phyloP scores from a whole-genome alignment of 805 yeast genomes.

The Tetrapisispora fleetii region DNA sequence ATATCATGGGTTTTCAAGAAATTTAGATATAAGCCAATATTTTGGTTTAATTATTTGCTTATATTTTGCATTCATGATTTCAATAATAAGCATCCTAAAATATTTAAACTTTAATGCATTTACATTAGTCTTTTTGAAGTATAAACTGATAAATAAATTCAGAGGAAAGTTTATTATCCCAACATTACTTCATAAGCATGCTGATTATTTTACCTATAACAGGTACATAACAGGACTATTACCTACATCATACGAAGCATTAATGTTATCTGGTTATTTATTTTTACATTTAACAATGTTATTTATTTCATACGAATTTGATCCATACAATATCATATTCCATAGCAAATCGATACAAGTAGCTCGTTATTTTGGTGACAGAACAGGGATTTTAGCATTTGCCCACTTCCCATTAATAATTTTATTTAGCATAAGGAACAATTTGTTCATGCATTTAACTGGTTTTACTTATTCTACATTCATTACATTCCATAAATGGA shows the following conservation, averaged over 20 bases:
- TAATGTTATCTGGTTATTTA: constrained; percentile 10
- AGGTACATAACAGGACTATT: constrained; percentile 10
- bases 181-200: constrained; percentile 12
- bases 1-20: constrained; percentile 11
- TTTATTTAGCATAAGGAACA: constrained; percentile 66
- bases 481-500: constrained; percentile 56
- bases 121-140: constrained; percentile 5
- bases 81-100: constrained; percentile 5
- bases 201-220: constrained; percentile 8
- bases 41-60: constrained; percentile 9
- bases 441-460: constrained; percentile 48
- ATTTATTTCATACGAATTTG: constrained; percentile 9
- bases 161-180: constrained; percentile 15
- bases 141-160: constrained; percentile 6
- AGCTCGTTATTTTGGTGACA: constrained; percentile 33
- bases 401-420: constrained; percentile 44
- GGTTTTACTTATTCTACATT: constrained; percentile 58
- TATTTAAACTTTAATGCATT: constrained; percentile 8
- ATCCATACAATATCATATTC: constrained; percentile 11
- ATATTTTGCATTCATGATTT: constrained; percentile 9
- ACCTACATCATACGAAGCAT: constrained; percentile 18
- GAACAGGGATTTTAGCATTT: constrained; percentile 39
- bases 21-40: constrained; percentile 13
- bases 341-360: constrained; percentile 8
- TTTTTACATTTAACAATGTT: constrained; percentile 10